Evolutionary conservation across 305 asterid genomes (phyloP), one percentile per base, ranked within the genome.

Genomic region (Solanum hybrid): DNA sequence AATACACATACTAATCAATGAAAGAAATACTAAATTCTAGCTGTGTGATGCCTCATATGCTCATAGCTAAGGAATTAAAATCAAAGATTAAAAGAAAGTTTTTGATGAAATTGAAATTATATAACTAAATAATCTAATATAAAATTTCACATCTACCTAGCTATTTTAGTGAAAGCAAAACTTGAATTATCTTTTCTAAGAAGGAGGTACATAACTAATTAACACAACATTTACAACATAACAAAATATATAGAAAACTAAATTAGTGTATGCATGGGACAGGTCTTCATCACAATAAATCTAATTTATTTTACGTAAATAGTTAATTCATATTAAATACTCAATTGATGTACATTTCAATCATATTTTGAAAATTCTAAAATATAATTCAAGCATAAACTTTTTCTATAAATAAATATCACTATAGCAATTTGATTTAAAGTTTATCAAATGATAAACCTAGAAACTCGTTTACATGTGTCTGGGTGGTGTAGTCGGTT

Each of bases 401-500:
- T 16, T 51, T 51, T 51, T 51, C 0, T 0, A 51, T 51, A 51
- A 16, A 51, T 51, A 16, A 51, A 51, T 46, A 46, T 51, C 67
- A 16, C n/a, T 51, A 16, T 5, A 5, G n/a, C 67, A 16, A 51
- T 51, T 16, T 51, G 8, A 14, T 46, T 46, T 46, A 5, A 46
- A 14, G 0, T 14, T 46, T 0, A 51, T 5, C 0, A 51, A 16
- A 16, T 51, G 0, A 51, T 1, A 51, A 51, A 16, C 9, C 0
- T 16, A 16, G n/a, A 51, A 16, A 5, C 4, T 51, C 4, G 9
- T 51, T 0, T 0, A 51, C 22, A 46, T 46, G 64, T 69, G 99
- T 96, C 98, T 97, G 98, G 98, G 99, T 96, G 98, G 99, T 96
- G 99, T 96, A 96, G 99, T 97, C 14, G 98, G 99, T 95, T 97